Conservation (phyloP, 371 early-diverging fungal species). For the Syncephalis plumigaleata region DNA sequence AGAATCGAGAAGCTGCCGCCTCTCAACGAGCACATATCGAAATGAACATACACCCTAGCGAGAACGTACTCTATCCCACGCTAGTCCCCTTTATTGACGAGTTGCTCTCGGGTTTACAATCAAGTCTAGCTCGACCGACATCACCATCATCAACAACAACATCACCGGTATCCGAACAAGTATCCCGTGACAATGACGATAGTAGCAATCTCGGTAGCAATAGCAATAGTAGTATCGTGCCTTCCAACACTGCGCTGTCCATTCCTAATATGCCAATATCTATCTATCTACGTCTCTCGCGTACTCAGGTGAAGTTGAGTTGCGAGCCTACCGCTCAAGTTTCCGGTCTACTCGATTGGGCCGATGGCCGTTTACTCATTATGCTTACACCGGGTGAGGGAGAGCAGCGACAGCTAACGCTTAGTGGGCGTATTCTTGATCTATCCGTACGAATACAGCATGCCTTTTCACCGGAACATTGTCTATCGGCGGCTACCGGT, state of each 20-base stretch:
- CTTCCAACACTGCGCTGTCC: too few species aligned
- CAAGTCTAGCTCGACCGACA: conserved; percentile 32
- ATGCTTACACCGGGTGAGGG: conserved; percentile 27
- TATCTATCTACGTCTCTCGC: conserved; percentile 8
- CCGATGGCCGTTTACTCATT: conserved; percentile 49
- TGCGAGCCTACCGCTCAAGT: conserved; percentile 69
- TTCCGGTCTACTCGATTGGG: conserved; percentile 42
- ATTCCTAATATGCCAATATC: conserved; percentile 11
- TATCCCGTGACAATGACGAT: too few species aligned
- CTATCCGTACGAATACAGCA: conserved; percentile 49
- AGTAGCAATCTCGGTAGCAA: too few species aligned
- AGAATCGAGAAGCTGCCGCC: conserved; percentile 13
- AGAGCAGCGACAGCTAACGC: conserved; percentile 29
- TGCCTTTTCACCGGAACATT: conserved; percentile 68
- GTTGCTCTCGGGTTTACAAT: conserved; percentile 36
- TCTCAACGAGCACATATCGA: conserved; percentile 41
- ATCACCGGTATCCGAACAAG: background rate
- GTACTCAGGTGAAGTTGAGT: conserved; percentile 49
- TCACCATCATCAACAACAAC: conserved; percentile 20
- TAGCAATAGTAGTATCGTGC: too few species aligned
- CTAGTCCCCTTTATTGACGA: conserved; percentile 55
- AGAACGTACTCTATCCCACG: conserved; percentile 59
- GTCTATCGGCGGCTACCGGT: conserved; percentile 39
- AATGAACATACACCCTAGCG: conserved; percentile 51
- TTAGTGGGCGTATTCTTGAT: conserved; percentile 34